Conservation (phyloP, 129 eudicot species). For the Helichrysum umbraculigerum region DNA sequence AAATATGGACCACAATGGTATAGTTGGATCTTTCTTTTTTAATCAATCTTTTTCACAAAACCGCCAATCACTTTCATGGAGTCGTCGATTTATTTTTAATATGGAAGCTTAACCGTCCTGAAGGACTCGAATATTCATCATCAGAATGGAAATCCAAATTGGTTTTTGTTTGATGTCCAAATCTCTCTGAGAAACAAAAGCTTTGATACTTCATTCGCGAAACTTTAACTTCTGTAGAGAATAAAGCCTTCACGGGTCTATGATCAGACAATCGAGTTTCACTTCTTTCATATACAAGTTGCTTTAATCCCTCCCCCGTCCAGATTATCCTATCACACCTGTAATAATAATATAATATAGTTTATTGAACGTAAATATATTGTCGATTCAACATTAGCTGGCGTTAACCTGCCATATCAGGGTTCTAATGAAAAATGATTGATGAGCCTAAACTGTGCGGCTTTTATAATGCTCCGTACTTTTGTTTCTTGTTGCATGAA, state of each 20-base stretch:
- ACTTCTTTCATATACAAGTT: slow-evolving; percentile 45
- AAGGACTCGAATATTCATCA: slow-evolving; percentile 31
- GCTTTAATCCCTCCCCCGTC: slow-evolving; percentile 70
- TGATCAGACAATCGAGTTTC: slow-evolving; percentile 68
- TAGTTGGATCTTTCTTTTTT: neutral
- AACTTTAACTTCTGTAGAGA: slow-evolving; percentile 48
- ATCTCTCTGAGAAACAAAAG: slow-evolving; percentile 61
- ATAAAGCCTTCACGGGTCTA: slow-evolving; percentile 65
- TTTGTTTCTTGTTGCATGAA: neutral
- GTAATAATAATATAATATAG: too few species aligned
- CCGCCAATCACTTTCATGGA: slow-evolving; percentile 10
- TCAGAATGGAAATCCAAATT: slow-evolving; percentile 32
- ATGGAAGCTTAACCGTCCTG: slow-evolving; percentile 36
- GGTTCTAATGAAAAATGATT: too few species aligned
- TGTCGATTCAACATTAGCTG: too few species aligned
- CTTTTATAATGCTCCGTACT: too few species aligned
- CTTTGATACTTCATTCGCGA: slow-evolving; percentile 37
- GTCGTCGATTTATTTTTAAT: slow-evolving; percentile 18
- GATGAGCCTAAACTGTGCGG: too few species aligned
- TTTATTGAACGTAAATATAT: neutral
- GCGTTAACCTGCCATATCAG: too few species aligned
- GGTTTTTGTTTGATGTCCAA: slow-evolving; percentile 27
- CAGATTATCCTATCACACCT: slow-evolving; percentile 87
- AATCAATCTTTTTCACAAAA: neutral
- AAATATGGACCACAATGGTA: slow-evolving; percentile 19